Evolutionary conservation across 192 early-diverging fungal species (phyloP), one percentile per base, ranked within the genome.

Genomic region (Coemansia sp.): DNA sequence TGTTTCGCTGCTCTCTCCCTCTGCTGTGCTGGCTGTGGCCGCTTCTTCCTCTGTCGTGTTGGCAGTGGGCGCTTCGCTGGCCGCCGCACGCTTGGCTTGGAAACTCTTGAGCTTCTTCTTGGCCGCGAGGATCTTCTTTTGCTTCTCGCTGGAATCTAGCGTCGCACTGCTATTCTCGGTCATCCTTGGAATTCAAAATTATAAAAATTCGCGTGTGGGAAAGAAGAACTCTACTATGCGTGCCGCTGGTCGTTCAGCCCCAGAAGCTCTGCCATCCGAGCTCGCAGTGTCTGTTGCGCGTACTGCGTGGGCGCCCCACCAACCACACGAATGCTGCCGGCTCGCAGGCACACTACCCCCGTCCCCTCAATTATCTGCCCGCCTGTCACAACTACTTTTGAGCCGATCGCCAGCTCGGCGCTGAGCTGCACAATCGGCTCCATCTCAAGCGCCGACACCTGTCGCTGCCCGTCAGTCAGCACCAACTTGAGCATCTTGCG

Each of bases 71-170:
- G 57, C 14, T 24, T 21, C 39, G 19, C 64, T 40, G 37, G 63
- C 77, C 35, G 69, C 78, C 37, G 78, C 78, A 42, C 78, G 78
- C 61, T 73, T 73, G 51, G 70, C 73, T 54, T 81, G 78, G 67
- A 81, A 81, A 63, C 64, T 73, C 61, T 73, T 75, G 37, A 76
- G 79, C 67, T 76, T 75, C 62, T 81, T 81, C 68, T 81, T 81
- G n/a, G 79, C 79, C 4, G 79, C 79, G 10, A 76, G 54, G 6
- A 81, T 75, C 54, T 81, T 81, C 45, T 75, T 75, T 27, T 75
- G 78, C 73, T 81, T 81, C 33, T 81, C 78, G 63, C 51, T 72
- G 3, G 70, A 64, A 33, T 81, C 73, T 34, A 75, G 51, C 53
- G 62, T 4, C 39, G 53, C 34, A 27, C 29, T 21, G 40, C 62